A percentile compares a stretch with the other conserved stretches of the same genome.
phyloP scores from a whole-genome alignment of 768 basidiomycete genomes.

The Mycena vulgaris region DNA sequence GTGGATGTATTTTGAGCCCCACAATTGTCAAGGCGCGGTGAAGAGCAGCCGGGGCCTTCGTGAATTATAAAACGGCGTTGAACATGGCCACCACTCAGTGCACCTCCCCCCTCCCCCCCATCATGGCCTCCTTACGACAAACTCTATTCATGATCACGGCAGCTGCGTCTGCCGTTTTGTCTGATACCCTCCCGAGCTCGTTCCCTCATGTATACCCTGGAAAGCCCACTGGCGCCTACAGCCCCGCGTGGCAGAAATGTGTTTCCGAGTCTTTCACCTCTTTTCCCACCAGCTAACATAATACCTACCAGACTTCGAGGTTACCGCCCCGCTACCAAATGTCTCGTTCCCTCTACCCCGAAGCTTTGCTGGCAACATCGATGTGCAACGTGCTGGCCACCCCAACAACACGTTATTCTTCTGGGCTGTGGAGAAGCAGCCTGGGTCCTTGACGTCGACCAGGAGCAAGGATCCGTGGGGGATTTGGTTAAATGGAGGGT shows the following conservation, averaged over 20 bases:
- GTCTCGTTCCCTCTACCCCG: conserved; percentile 68
- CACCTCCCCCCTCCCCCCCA: conserved; percentile 12
- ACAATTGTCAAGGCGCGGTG: conserved; percentile 26
- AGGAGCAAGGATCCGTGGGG: conserved; percentile 72
- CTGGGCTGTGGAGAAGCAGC: conserved; percentile 70
- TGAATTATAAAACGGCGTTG: conserved; percentile 2
- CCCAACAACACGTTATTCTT: conserved; percentile 80
- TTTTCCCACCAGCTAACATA: not conserved
- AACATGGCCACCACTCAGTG: not conserved
- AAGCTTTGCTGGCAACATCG: conserved; percentile 77
- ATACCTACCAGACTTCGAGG: conserved; percentile 66
- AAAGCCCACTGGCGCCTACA: conserved; percentile 63
- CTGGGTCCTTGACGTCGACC: conserved; percentile 68
- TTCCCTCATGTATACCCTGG: conserved; percentile 66
- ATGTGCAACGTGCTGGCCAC: conserved; percentile 70
- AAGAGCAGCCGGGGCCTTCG: not conserved
- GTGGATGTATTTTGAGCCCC: conserved; percentile 6
- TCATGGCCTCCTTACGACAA: conserved; percentile 47
- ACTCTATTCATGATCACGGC: conserved; percentile 43
- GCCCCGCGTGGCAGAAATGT: conserved; percentile 77
- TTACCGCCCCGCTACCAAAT: conserved; percentile 70
- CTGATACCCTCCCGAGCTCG: conserved; percentile 55
- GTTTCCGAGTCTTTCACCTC: conserved; percentile 38
- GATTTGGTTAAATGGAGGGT: conserved; percentile 85
- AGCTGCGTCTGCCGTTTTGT: conserved; percentile 42